Percentiles rank a stretch among this genome's conserved stretches.
Conservation (phyloP, 2,329 filamentous ascomycete species). For the Septoria linicola region DNA sequence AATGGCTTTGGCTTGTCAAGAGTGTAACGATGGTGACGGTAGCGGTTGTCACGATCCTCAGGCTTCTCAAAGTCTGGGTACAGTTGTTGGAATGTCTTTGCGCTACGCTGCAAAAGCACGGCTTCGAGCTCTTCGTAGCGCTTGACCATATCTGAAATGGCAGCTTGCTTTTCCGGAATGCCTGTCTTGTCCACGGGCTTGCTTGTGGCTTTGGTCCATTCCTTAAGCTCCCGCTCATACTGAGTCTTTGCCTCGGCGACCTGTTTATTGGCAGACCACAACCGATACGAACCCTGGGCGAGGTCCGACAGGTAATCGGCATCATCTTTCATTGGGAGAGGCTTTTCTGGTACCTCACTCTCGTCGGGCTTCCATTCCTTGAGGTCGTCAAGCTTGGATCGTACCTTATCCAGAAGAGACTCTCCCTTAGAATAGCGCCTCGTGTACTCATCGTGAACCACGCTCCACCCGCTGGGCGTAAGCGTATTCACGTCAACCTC, state of each 20-base stretch:
- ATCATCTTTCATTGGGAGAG: constrained; percentile 45
- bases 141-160: constrained; percentile 52
- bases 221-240: constrained; percentile 41
- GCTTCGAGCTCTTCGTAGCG: constrained; percentile 58
- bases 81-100: constrained; percentile 66
- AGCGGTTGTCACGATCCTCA: constrained; percentile 17
- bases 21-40: neutral
- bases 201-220: constrained; percentile 30
- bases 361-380: constrained; percentile 45
- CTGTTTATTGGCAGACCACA: constrained; percentile 52
- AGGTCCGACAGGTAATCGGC: constrained; percentile 53
- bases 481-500: constrained; percentile 67
- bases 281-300: constrained; percentile 58
- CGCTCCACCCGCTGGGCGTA: constrained; percentile 41
- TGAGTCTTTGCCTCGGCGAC: constrained; percentile 40
- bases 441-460: constrained; percentile 37
- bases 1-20: constrained; percentile 43
- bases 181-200: constrained; percentile 27
- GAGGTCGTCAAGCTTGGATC: constrained; percentile 52
- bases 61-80: constrained; percentile 52
- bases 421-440: constrained; percentile 43
- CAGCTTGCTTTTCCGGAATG: constrained; percentile 55
- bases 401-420: constrained; percentile 62
- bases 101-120: constrained; percentile 57
- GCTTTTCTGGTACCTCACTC: constrained; percentile 32